A percentile compares a stretch with the other conserved stretches of the same genome.
Evolutionary conservation across 768 basidiomycete species (phyloP).

Genomic region (Rhizopogon sp.): DNA sequence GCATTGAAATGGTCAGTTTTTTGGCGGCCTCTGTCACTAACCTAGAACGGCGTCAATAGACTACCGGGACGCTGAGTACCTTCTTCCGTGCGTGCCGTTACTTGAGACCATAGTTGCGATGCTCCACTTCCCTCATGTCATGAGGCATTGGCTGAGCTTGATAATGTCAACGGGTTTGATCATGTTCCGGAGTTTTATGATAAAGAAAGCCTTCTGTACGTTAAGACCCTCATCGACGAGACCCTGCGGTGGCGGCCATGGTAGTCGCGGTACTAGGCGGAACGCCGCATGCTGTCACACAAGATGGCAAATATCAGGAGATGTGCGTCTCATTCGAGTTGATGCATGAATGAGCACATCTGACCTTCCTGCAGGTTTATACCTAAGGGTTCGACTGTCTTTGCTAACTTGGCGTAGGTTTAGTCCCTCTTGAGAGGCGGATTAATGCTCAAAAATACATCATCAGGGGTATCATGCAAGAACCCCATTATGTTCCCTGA

Average conservation of each 20-base stretch:
- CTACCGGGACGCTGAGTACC: too few relatives aligned
- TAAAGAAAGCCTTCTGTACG: too few relatives aligned
- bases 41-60: too few relatives aligned
- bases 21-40: too few relatives aligned
- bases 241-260: too few relatives aligned
- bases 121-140: constrained; percentile 20
- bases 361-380: constrained; percentile 7
- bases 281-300: constrained; percentile 10
- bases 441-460: background rate
- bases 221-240: too few relatives aligned
- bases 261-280: too few relatives aligned
- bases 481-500: constrained; percentile 13
- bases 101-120: constrained; percentile 15
- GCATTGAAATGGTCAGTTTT: too few relatives aligned
- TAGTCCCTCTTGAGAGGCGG: too few relatives aligned
- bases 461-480: constrained; percentile 17
- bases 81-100: too few relatives aligned
- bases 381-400: constrained; percentile 14
- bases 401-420: constrained; percentile 18
- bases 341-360: background rate
- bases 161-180: constrained; percentile 1
- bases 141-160: constrained; percentile 21
- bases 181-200: too few relatives aligned
- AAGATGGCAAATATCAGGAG: constrained; percentile 12
- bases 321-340: constrained; percentile 1